phyloP scores from a whole-genome alignment of 805 yeast genomes.

The Suhomyces vadensis region DNA sequence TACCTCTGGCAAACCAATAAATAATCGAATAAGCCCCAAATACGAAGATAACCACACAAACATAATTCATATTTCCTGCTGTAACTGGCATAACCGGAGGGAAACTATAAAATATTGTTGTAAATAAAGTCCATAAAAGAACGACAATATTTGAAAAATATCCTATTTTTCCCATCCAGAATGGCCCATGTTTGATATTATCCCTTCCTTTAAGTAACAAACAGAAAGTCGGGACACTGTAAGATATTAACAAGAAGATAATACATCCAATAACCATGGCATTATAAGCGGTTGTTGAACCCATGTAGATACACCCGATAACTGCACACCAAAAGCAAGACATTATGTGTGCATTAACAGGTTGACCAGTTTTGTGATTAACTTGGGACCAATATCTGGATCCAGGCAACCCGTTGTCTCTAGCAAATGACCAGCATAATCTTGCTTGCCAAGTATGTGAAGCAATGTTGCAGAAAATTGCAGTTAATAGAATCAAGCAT shows the following conservation, averaged over 20 bases:
- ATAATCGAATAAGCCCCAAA: constrained; percentile 43
- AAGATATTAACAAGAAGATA: constrained; percentile 57
- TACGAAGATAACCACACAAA: constrained; percentile 51
- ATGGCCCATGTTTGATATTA: constrained; percentile 61
- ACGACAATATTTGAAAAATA: constrained; percentile 50
- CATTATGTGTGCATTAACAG: constrained; percentile 59
- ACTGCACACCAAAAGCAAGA: constrained; percentile 53
- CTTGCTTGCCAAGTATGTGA: constrained; percentile 71
- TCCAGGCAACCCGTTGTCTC: constrained; percentile 63
- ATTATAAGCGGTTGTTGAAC: constrained; percentile 66
- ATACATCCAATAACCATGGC: constrained; percentile 64
- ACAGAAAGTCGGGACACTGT: constrained; percentile 55
- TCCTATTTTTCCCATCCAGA: constrained; percentile 64
- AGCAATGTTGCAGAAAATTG: constrained; percentile 58
- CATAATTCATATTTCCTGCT: constrained; percentile 66
- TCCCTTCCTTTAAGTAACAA: constrained; percentile 50
- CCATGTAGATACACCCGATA: constrained; percentile 63
- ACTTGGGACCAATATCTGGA: constrained; percentile 53
- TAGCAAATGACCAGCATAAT: constrained; percentile 65
- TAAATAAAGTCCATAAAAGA: constrained; percentile 58
- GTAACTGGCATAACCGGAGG: constrained; percentile 65
- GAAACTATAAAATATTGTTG: constrained; percentile 61
- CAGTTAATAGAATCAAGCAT: constrained; percentile 50
- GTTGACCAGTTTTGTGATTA: constrained; percentile 50
- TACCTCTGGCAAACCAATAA: constrained; percentile 54